phyloP scores from a whole-genome alignment of 129 eudicot genomes.

The Arctium lappa region DNA sequence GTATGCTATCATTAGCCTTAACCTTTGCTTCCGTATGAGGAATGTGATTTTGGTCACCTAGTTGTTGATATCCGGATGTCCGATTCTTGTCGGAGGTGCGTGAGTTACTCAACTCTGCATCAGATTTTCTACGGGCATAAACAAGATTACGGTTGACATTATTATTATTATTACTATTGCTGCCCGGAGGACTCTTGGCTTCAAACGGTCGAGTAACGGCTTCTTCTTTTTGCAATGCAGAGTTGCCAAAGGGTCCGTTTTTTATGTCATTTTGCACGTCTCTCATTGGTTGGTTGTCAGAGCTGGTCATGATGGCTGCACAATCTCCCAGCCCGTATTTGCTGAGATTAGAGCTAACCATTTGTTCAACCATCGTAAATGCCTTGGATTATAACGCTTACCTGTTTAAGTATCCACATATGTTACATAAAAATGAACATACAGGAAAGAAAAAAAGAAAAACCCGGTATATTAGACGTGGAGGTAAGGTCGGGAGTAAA shows the following conservation, averaged over 20 bases:
- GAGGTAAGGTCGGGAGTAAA: no score
- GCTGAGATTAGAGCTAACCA: constrained; percentile 46
- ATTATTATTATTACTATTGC: neutral
- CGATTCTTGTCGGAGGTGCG: constrained; percentile 16
- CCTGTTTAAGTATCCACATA: constrained; percentile 14
- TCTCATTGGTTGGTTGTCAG: constrained; percentile 14
- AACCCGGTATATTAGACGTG: neutral
- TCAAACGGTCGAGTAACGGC: neutral
- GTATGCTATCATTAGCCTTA: constrained; percentile 13
- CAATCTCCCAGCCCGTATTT: constrained; percentile 34
- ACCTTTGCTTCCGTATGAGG: constrained; percentile 6
- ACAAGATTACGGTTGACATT: constrained; percentile 33
- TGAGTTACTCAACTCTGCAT: constrained; percentile 28
- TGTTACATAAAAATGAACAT: neutral
- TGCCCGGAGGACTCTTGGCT: constrained; percentile 27
- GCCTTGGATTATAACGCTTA: neutral
- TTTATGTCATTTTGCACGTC: constrained; percentile 31
- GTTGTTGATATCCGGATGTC: constrained; percentile 17
- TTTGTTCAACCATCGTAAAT: constrained; percentile 43
- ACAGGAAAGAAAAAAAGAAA: no score
- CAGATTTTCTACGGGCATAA: constrained; percentile 43
- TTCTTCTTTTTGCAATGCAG: constrained; percentile 18
- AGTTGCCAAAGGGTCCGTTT: constrained; percentile 18
- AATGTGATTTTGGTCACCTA: constrained; percentile 6
- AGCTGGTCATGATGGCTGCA: constrained; percentile 15